Conservation (phyloP, 2,329 filamentous ascomycete species). For the Sordariomycetes sp. region DNA sequence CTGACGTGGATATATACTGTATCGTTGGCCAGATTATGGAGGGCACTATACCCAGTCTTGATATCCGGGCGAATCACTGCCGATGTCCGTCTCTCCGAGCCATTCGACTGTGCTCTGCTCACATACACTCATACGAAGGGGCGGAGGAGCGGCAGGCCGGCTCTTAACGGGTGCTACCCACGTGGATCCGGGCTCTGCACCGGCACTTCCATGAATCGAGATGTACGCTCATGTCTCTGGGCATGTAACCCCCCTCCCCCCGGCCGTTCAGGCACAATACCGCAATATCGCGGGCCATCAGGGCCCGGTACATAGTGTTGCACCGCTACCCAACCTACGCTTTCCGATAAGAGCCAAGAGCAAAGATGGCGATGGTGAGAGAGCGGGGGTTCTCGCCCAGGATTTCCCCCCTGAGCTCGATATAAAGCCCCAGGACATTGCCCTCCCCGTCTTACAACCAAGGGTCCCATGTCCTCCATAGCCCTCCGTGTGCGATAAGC, state of each 20-base stretch:
- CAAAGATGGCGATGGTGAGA: background rate
- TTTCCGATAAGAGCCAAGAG: background rate
- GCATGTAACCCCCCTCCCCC: background rate
- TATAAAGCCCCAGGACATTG: background rate
- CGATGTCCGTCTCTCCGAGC: background rate
- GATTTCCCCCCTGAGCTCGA: too few relatives aligned
- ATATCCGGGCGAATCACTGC: background rate
- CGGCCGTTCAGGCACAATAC: background rate
- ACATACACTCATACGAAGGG: too few relatives aligned
- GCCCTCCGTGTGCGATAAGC: background rate
- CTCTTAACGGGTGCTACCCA: too few relatives aligned
- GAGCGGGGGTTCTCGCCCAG: too few relatives aligned
- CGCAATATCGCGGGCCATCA: background rate
- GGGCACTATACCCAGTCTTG: too few relatives aligned
- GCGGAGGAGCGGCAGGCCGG: too few relatives aligned
- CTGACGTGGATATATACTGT: background rate
- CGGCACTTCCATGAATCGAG: background rate
- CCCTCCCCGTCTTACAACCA: too few relatives aligned
- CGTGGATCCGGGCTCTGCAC: background rate
- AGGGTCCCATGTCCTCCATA: background rate
- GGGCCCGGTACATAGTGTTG: background rate
- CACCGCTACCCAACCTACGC: background rate
- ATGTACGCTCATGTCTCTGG: background rate
- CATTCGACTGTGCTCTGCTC: background rate
- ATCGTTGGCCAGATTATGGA: background rate